Evolutionary conservation across 495 filamentous ascomycete genomes (phyloP), one percentile per base, ranked within the genome.

Genomic region (Hypomontagnella submonticulosa): DNA sequence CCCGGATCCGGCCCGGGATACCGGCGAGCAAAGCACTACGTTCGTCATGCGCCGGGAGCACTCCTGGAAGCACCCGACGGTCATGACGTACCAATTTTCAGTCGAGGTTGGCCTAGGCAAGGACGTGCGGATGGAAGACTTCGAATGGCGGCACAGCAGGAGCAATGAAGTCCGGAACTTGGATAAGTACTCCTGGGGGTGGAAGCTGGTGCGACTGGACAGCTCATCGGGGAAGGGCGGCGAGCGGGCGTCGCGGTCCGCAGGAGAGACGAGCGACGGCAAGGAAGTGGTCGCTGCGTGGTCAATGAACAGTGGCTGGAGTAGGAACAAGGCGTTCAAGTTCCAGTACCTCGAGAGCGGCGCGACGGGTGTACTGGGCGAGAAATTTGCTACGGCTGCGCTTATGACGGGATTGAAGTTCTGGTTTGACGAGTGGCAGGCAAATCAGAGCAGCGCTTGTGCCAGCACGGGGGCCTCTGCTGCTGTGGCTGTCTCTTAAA

Each of bases 131-230:
- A 33, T 16, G 10, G 72, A 75, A 50, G 18, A 63, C 30, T 75
- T 75, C 46, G 64, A 75, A 46, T 75, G 72, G 72, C 61, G 72
- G n/a, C 52, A 42, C 23, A 75, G 64, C 37, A 30, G 57, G n/a
- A 71, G 70, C 20, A 40, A 30, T 2, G 72, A 73, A 43, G 59
- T 75, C 8, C 38, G 27, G 57, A 55, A 56, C 36, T 52, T 74
- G 5, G 56, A 63, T 58, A 57, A 54, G 11, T 41, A 34, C 7
- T 16, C 47, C 18, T 33, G 49, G 32, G 72, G 72, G 4, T 71
- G 63, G 63, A 74, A 74, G 61, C 61, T 74, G 9, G 70, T 73
- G 30, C 70, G 70, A 7, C 23, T 72, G 1, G 47, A 43, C 10
- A 54, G 61, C 32, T 15, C 23, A 23, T 18, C 38, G 4, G 36